phyloP scores from a whole-genome alignment of 176 grass and related monocot genomes.

The Aechmea fasciata region DNA sequence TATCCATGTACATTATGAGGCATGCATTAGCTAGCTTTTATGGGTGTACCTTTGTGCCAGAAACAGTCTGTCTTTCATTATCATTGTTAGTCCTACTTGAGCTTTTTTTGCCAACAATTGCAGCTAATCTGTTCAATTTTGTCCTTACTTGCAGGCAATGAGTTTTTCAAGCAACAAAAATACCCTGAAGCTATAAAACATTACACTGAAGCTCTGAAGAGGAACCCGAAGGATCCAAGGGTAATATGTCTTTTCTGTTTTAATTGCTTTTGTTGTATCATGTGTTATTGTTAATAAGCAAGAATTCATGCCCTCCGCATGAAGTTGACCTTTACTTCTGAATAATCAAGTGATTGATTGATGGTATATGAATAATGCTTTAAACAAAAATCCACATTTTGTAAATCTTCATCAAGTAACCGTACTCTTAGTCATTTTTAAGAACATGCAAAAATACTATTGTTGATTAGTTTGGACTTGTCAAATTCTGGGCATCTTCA shows the following conservation, averaged over 20 bases:
- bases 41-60: too few relatives aligned
- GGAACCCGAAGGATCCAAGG: conserved; percentile 84
- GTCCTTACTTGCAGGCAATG: conserved; percentile 54
- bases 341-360: too few relatives aligned
- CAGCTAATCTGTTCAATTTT: conserved; percentile 1
- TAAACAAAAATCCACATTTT: too few relatives aligned
- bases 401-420: too few relatives aligned
- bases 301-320: too few relatives aligned
- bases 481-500: neutral
- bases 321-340: too few relatives aligned
- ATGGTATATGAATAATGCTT: too few relatives aligned
- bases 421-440: neutral
- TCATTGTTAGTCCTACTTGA: too few relatives aligned
- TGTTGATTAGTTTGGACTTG: neutral
- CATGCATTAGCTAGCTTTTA: neutral
- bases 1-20: neutral
- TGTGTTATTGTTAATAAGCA: too few relatives aligned
- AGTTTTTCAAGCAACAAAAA: conserved; percentile 81
- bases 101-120: too few relatives aligned
- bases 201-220: conserved; percentile 88
- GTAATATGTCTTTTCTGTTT: conserved; percentile 33
- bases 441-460: neutral
- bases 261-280: neutral
- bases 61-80: too few relatives aligned
- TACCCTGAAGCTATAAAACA: conserved; percentile 93